These are phyloP conservation scores for Triangularia setosa DNA, from an alignment of 2,329 filamentous ascomycete genomes.

Conservation along the genomic window DNA sequence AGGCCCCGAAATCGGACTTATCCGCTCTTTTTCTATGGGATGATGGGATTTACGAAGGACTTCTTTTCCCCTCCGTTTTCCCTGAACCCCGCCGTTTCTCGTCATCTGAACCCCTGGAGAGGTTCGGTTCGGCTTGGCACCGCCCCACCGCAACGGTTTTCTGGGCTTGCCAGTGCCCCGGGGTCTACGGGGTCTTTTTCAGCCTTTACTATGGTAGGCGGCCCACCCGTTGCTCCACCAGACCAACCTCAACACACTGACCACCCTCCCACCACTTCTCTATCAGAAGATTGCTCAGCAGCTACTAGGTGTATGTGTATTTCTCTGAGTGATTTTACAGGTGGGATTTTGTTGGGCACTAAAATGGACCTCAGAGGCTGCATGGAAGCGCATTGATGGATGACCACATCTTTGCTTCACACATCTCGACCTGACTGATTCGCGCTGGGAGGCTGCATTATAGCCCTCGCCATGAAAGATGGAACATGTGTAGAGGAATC, in stretches of 20 bases:
- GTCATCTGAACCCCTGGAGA: not conserved
- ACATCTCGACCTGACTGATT: not conserved
- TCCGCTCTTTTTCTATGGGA: not conserved
- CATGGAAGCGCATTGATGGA: not conserved
- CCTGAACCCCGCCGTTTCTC: not conserved
- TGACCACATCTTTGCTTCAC: not conserved
- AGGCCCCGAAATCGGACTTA: not conserved
- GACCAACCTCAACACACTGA: not conserved
- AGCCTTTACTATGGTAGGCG: not conserved
- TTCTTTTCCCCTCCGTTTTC: not conserved
- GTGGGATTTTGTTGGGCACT: not conserved
- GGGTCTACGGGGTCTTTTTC: not conserved
- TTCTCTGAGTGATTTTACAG: not conserved
- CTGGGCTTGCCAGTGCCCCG: not conserved
- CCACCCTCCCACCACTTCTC: not conserved
- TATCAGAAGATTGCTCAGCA: not conserved
- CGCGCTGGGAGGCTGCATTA: not conserved
- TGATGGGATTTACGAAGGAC: not conserved
- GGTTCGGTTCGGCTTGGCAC: conserved; percentile 1
- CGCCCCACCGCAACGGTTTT: conserved; percentile 9
- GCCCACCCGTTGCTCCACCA: not conserved
- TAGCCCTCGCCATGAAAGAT: not conserved
- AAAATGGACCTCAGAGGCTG: not conserved
- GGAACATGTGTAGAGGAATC: not conserved
- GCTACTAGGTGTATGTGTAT: too few relatives aligned